These are phyloP conservation scores for Corniculantispora saksenae DNA, from an alignment of 2,329 filamentous ascomycete genomes.

Conservation along the genomic window DNA sequence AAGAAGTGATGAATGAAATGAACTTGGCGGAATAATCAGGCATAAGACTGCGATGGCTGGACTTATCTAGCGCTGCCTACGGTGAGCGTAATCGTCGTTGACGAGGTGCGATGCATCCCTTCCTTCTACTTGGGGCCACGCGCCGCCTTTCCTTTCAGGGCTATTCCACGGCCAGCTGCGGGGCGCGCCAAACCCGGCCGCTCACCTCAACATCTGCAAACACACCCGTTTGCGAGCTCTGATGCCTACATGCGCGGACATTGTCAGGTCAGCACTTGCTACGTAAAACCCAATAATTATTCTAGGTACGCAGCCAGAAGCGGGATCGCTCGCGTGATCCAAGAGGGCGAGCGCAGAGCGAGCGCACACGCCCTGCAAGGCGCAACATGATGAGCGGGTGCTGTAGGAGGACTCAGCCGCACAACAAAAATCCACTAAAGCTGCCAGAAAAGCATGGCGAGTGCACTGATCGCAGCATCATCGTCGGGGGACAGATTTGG, in stretches of 20 bases:
- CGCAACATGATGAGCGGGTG: neutral
- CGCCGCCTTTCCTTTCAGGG: no score
- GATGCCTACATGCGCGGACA: neutral
- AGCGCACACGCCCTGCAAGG: neutral
- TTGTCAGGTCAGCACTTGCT: neutral
- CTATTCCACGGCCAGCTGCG: no score
- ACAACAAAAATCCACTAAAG: neutral
- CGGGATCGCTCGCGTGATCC: conserved; percentile 1
- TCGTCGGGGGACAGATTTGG: neutral
- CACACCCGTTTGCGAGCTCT: neutral
- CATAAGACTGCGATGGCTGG: neutral
- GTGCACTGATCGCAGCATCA: neutral
- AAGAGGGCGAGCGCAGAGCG: neutral
- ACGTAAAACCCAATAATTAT: no score
- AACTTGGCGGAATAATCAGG: neutral
- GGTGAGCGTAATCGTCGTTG: neutral
- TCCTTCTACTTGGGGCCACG: no score
- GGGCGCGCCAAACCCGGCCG: no score
- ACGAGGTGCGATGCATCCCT: neutral
- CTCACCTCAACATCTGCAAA: no score
- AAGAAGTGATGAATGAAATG: neutral
- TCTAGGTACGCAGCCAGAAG: neutral
- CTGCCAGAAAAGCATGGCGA: neutral
- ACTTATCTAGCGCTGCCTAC: neutral
- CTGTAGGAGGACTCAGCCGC: neutral